A percentile compares a stretch with the other conserved stretches of the same genome.
Evolutionary conservation across 2,329 filamentous ascomycete species (phyloP).

Genomic region (Lecanicillium sp.): DNA sequence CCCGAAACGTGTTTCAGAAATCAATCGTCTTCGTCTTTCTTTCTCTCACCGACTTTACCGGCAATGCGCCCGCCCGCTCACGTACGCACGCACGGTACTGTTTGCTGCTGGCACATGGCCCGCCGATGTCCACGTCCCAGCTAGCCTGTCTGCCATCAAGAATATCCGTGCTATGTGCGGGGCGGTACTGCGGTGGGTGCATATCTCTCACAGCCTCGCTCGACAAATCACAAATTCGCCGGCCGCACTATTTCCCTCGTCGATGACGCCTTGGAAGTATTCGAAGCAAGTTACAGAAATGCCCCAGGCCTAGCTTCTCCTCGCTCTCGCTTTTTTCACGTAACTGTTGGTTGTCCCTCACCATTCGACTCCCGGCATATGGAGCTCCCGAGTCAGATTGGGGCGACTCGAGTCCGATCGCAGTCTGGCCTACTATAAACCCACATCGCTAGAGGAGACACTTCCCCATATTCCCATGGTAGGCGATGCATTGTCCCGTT

Average conservation of each 20-base stretch:
- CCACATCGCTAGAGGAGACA: constrained; percentile 1
- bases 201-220: too few species aligned
- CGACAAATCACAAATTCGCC: neutral
- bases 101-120: neutral
- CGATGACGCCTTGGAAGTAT: constrained; percentile 9
- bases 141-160: neutral
- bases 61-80: too few species aligned
- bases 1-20: constrained; percentile 5
- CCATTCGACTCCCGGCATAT: neutral
- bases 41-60: neutral
- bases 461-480: neutral
- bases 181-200: neutral
- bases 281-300: neutral
- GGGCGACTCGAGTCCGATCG: constrained; percentile 2
- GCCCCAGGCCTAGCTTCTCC: neutral
- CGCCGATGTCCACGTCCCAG: neutral
- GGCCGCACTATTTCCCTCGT: neutral
- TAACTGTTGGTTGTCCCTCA: too few species aligned
- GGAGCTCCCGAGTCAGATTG: neutral
- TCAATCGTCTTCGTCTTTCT: too few species aligned
- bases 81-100: neutral
- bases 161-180: neutral
- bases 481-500: constrained; percentile 3
- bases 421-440: neutral
- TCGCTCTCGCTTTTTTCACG: constrained; percentile 4